These are phyloP conservation scores for Alternaria infectoria DNA, from an alignment of 2,329 filamentous ascomycete species.

Conservation along the genomic window DNA sequence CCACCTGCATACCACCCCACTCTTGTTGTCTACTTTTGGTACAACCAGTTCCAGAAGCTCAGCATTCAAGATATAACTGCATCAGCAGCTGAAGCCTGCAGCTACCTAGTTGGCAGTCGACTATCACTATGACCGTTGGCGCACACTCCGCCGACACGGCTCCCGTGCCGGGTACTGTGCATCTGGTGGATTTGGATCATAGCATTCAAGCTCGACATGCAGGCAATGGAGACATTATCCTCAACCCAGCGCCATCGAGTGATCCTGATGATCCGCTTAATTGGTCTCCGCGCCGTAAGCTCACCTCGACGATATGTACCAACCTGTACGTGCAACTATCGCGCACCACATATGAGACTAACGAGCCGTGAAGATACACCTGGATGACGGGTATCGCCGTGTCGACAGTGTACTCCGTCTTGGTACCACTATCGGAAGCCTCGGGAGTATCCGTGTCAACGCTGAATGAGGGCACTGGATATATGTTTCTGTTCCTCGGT, in stretches of 20 bases:
- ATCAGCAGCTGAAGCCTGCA: neutral
- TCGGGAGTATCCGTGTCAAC: conserved; percentile 54
- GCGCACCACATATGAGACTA: neutral
- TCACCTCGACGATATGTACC: conserved; percentile 30
- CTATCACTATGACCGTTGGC: conserved; percentile 6
- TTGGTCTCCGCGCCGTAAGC: conserved; percentile 39
- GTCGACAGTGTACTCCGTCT: conserved; percentile 58
- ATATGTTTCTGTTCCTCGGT: conserved; percentile 60
- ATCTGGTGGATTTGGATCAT: conserved; percentile 51
- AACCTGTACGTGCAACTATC: conserved; percentile 19
- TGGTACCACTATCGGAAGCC: conserved; percentile 56
- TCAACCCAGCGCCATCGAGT: conserved; percentile 47
- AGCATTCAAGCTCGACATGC: conserved; percentile 48
- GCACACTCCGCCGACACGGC: neutral
- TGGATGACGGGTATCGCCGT: conserved; percentile 58
- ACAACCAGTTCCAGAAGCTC: neutral
- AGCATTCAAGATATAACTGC: neutral
- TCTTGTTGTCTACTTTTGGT: neutral
- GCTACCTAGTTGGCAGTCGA: neutral
- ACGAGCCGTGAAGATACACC: conserved; percentile 54
- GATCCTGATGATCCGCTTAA: conserved; percentile 47
- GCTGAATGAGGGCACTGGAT: conserved; percentile 58
- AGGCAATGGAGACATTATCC: conserved; percentile 48
- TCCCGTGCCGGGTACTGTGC: conserved; percentile 50
- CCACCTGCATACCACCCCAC: conserved; percentile 3